Evolutionary conservation across 257 asterid genomes (phyloP).

Genomic region (Henckelia pumila): DNA sequence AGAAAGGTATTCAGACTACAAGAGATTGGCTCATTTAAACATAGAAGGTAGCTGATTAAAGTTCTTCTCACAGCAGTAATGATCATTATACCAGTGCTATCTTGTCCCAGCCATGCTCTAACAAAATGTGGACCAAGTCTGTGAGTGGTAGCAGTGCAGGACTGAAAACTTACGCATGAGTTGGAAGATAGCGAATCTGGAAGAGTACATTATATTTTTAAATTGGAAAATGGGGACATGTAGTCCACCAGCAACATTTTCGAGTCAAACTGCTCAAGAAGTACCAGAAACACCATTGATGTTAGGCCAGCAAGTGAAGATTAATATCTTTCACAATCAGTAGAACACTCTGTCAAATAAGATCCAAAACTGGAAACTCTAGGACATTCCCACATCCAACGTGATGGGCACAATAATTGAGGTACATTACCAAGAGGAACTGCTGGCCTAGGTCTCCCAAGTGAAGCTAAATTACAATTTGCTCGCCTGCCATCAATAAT

Average conservation of each 20-base stretch:
- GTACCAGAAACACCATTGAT: background rate
- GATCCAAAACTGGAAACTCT: background rate
- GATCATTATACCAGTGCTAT: background rate
- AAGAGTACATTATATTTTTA: background rate
- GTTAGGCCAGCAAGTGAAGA: background rate
- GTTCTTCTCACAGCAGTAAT: background rate
- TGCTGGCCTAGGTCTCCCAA: constrained; percentile 83
- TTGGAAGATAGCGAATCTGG: background rate
- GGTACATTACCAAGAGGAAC: constrained; percentile 62
- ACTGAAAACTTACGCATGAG: background rate
- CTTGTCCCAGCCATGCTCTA: background rate
- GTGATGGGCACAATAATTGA: background rate
- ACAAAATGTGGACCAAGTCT: background rate
- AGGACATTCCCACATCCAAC: background rate
- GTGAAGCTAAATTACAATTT: constrained; percentile 93
- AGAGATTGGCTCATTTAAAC: background rate
- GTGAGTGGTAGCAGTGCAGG: background rate
- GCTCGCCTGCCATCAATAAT: constrained; percentile 95
- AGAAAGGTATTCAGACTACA: background rate
- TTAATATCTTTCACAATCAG: background rate
- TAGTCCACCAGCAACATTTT: background rate
- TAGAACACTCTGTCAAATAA: background rate
- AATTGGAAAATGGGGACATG: background rate
- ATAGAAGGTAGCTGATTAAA: background rate
- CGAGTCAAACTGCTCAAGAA: background rate